phyloP scores from a whole-genome alignment of 164 flowering plant genomes.

The Stephania japonica region DNA sequence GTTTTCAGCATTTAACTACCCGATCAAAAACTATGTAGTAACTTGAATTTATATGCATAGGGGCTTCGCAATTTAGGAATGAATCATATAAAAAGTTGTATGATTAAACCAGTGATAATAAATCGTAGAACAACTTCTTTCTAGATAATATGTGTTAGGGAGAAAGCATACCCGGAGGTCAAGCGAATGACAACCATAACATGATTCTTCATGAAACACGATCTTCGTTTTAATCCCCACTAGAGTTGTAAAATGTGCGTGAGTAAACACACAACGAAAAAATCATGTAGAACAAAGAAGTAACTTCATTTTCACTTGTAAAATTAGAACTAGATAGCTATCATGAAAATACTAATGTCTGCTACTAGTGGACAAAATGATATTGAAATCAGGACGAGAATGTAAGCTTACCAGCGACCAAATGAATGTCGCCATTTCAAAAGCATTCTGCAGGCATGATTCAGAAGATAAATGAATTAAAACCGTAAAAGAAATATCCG shows the following conservation, averaged over 20 bases:
- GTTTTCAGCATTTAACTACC: neutral
- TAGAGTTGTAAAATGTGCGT: conserved; percentile 23
- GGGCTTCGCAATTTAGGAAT: no score
- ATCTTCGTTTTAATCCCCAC: conserved; percentile 74
- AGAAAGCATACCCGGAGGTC: conserved; percentile 58
- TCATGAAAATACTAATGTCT: no score
- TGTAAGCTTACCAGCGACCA: conserved; percentile 76
- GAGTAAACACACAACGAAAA: neutral
- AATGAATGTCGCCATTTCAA: conserved; percentile 92
- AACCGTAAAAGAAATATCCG: neutral
- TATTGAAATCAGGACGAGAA: neutral
- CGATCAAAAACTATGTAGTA: no score
- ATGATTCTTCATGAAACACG: conserved; percentile 85
- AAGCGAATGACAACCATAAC: conserved; percentile 56
- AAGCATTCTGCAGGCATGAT: conserved; percentile 71
- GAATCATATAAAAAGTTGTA: no score
- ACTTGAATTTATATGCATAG: no score
- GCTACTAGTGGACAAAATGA: neutral
- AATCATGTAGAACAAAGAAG: neutral
- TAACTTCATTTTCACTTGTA: neutral
- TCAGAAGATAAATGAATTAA: conserved; percentile 6
- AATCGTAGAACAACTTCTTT: no score
- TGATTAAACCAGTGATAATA: no score
- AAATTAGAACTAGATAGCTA: no score
- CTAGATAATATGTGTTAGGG: no score